These are phyloP conservation scores for Starmerella asiatica DNA, from an alignment of 805 yeast genomes.

Conservation along the genomic window DNA sequence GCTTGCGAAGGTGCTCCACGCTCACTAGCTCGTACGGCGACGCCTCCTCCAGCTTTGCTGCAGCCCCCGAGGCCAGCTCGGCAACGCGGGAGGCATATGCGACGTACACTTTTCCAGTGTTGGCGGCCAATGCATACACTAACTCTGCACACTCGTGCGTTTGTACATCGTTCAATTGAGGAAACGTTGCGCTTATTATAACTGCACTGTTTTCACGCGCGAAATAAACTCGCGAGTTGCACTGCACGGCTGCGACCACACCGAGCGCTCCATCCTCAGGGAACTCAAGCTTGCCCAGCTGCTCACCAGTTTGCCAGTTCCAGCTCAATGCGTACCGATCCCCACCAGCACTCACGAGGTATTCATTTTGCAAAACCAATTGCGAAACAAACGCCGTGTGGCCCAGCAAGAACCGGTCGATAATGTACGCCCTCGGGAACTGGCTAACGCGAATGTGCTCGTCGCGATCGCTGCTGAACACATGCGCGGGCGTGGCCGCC, in stretches of 20 bases:
- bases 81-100: background rate
- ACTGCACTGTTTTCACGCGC: slow-evolving; percentile 12
- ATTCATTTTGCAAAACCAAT: slow-evolving; percentile 43
- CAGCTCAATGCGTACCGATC: slow-evolving; percentile 61
- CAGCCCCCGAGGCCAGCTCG: background rate
- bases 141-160: slow-evolving; percentile 4
- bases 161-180: slow-evolving; percentile 5
- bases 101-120: background rate
- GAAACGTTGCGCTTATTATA: slow-evolving; percentile 10
- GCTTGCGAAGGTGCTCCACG: slow-evolving; percentile 1
- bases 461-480: slow-evolving; percentile 83
- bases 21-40: background rate
- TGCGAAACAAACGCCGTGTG: slow-evolving; percentile 71
- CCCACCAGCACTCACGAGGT: slow-evolving; percentile 80
- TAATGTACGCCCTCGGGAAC: slow-evolving; percentile 63
- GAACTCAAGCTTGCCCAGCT: slow-evolving; percentile 39
- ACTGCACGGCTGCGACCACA: slow-evolving; percentile 8
- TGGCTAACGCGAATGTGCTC: slow-evolving; percentile 82
- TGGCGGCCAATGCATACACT: slow-evolving; percentile 10
- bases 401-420: slow-evolving; percentile 75
- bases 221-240: slow-evolving; percentile 4
- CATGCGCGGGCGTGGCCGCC: slow-evolving; percentile 31
- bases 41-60: background rate
- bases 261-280: slow-evolving; percentile 23
- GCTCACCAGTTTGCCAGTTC: slow-evolving; percentile 55